Base-by-base conservation (phyloP, 139 green algal genomes). In the Coelastrella sp. region DNA sequence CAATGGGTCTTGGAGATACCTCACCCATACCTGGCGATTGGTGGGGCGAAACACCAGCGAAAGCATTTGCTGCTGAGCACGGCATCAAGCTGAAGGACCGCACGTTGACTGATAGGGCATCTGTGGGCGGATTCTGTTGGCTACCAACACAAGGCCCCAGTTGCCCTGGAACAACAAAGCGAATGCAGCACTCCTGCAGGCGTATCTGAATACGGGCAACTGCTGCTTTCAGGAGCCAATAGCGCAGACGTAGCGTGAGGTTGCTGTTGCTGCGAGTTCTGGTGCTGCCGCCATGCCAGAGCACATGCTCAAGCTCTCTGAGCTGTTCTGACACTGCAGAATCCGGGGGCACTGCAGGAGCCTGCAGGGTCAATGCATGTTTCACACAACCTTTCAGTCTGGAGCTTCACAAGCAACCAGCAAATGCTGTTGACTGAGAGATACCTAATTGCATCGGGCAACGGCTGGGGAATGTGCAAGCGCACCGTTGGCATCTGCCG, bases 281-380 rank as follows among this genome's bases (percentile, higher is more conserved):
- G 66, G 67, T 79, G 45, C 7, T n/a, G 4, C 9, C 6, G 11
- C 67, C 48, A 9, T 71, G 80, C 80, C 80, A 86, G 11, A 86
- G 50, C 67, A 86, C 23, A 17, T 80, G 50, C 48, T 86, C 80
- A 34, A 86, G 68, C 35, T 73, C 34, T 7, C 21, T 25, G 11
- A 86, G 66, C 67, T 86, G 80, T 25, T 41, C 48, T 13, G 60
- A 23, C 37, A 13, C 37, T n/a, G 51, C n/a, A 23, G 30, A 37
- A 1, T 43, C 76, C 35, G 57, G 76, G 6, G 23, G 23, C 15
- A 37, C 25, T 9, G 59, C 57, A 19, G 76, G 23, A n/a, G 23
- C 53, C 53, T 83, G 76, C 59, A 59, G 32, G 19, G 71, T 43
- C 41, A 35, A 13, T 53, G 25, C 27, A 69, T 15, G 15, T 19